Base-by-base conservation (phyloP, 345 rosid genomes). In the Microthlaspi erraticum region DNA sequence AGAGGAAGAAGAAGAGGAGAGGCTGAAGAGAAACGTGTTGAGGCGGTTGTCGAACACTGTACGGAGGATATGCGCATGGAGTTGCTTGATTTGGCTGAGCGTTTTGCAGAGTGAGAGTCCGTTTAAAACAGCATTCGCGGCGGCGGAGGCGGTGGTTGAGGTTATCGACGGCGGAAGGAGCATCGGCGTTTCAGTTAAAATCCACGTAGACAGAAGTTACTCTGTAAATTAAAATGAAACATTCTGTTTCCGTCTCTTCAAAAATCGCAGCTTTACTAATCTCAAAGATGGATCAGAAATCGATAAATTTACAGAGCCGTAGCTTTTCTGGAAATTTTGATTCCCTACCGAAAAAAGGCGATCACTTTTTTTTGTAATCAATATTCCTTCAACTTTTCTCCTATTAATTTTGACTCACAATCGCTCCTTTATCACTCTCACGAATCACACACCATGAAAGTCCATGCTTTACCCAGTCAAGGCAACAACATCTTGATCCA, bases 381-480 rank as follows among this genome's bases (percentile, higher is more conserved):
- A 43, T 2, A 56, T 57, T 55, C 45, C 8, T 51, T 17, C 14
- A n/a, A 33, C 72, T 31, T 55, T 49, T 14, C 68, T 46, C 12
- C 51, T 53, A 10, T 52, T 41, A 16, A 33, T 32, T 20, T 58
- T 42, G 49, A 58, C 46, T n/a, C 56, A 1, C 49, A 58, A 5
- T 58, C 49, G 26, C 17, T 46, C 10, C 46, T 69, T n/a, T 69
- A 36, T 45, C 46, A 69, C 66, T 14, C 58, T 23, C 57, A 17
- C 64, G 5, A 54, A 54, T 54, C 39, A 39, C n/a, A n/a, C 50
- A 48, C 34, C 79, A 92, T 89, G 98, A 89, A 81, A 86, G 81
- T 92, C 74, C 88, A 85, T 54, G 92, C 94, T 2, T 23, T 80
- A 44, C 86, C 94, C 53, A 86, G 78, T 74, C 84, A 86, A 9